Evolutionary conservation across 208 protist genomes (phyloP).

Genomic region (Trypanosoma boissoni): DNA sequence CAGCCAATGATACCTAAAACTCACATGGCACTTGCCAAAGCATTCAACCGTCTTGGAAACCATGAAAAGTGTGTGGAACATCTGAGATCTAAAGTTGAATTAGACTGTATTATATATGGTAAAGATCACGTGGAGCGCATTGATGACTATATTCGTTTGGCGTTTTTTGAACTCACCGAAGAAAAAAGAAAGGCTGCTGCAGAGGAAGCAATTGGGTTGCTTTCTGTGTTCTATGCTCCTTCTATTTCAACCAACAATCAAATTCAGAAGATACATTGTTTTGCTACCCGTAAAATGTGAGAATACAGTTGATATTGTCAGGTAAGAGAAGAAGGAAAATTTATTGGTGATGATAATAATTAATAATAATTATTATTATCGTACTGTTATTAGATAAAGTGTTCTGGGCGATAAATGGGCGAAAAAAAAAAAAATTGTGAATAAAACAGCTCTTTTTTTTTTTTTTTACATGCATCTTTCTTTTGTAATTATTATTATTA

Average conservation of each 20-base stretch:
- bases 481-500: conserved; percentile 3
- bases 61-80: conserved; percentile 77
- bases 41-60: conserved; percentile 71
- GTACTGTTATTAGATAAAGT: too few relatives aligned
- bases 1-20: conserved; percentile 86
- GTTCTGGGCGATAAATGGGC: too few relatives aligned
- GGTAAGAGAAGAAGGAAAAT: too few relatives aligned
- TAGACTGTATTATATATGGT: conserved; percentile 54
- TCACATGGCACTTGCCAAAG: conserved; percentile 77
- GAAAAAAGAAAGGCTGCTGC: conserved; percentile 42
- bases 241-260: conserved; percentile 52
- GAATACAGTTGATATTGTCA: too few relatives aligned
- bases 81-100: conserved; percentile 48
- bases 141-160: conserved; percentile 74
- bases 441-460: conserved; percentile 9
- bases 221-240: conserved; percentile 67
- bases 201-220: conserved; percentile 54
- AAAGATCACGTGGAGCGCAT: conserved; percentile 57
- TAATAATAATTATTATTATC: too few relatives aligned
- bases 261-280: conserved; percentile 42
- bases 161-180: conserved; percentile 37
- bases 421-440: conserved; percentile 6
- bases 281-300: conserved; percentile 6
- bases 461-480: conserved; percentile 9
- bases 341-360: too few relatives aligned